Conservation (phyloP, 495 filamentous ascomycete species). For the Chaetomidium leptoderma region DNA sequence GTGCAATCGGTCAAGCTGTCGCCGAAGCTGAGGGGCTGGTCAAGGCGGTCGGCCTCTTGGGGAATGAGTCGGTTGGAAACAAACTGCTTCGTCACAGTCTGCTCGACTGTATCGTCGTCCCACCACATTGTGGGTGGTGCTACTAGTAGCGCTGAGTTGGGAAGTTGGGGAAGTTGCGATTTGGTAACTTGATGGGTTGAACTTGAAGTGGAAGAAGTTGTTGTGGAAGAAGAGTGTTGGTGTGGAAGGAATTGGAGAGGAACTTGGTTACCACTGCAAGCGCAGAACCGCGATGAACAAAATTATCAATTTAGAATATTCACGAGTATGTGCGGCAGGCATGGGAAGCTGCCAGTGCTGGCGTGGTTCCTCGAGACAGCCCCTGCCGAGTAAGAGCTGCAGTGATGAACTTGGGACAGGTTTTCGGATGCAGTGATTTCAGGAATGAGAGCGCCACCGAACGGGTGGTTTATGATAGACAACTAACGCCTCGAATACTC, state of each 20-base stretch:
- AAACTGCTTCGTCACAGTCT: slow-evolving; percentile 66
- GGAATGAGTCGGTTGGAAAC: slow-evolving; percentile 63
- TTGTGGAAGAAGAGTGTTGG: neutral
- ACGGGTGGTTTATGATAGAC: too few relatives aligned
- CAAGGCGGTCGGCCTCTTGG: slow-evolving; percentile 59
- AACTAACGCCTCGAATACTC: too few relatives aligned
- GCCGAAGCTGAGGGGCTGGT: slow-evolving; percentile 72
- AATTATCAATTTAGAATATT: too few relatives aligned
- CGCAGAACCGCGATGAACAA: neutral
- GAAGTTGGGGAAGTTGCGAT: too few relatives aligned
- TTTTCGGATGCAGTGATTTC: too few relatives aligned
- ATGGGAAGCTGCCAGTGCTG: too few relatives aligned
- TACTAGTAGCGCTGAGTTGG: neutral
- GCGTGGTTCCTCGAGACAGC: too few relatives aligned
- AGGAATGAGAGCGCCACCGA: too few relatives aligned
- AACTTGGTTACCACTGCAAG: neutral
- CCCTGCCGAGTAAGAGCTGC: too few relatives aligned
- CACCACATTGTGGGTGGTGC: slow-evolving; percentile 57
- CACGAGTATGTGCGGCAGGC: too few relatives aligned
- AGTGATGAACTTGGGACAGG: too few relatives aligned
- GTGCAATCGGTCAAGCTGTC: slow-evolving; percentile 84
- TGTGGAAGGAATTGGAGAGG: neutral
- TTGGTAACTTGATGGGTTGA: too few relatives aligned
- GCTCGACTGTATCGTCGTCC: slow-evolving; percentile 70
- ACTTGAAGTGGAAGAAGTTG: neutral